phyloP scores from a whole-genome alignment of 2,329 filamentous ascomycete genomes.

The Phyllosticta paracitricarpa region DNA sequence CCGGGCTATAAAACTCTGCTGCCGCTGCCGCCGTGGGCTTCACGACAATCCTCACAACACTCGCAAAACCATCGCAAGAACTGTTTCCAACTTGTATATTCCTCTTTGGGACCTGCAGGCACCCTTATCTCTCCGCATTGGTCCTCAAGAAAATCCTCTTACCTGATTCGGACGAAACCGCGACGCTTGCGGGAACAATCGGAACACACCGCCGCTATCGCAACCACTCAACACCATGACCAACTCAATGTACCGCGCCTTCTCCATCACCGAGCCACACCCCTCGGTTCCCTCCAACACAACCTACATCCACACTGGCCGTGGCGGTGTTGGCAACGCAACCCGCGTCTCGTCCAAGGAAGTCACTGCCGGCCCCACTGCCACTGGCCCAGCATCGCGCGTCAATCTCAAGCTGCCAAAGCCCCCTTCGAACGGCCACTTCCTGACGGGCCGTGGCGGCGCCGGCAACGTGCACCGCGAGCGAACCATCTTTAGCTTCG shows the following conservation, averaged over 20 bases:
- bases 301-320: slow-evolving; percentile 41
- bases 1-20: slow-evolving; percentile 6
- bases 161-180: slow-evolving; percentile 4
- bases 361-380: slow-evolving; percentile 38
- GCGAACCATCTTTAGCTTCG: slow-evolving; percentile 56
- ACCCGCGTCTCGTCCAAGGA: slow-evolving; percentile 45
- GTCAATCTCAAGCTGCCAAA: slow-evolving; percentile 34
- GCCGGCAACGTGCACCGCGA: slow-evolving; percentile 55
- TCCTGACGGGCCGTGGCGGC: slow-evolving; percentile 57
- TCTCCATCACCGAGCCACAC: slow-evolving; percentile 52
- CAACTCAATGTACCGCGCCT: slow-evolving; percentile 23
- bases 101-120: background rate
- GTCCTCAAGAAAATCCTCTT: background rate
- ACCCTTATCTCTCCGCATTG: background rate
- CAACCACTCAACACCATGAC: slow-evolving; percentile 19
- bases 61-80: background rate
- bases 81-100: background rate
- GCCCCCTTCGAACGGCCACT: slow-evolving; percentile 40
- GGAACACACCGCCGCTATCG: background rate
- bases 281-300: slow-evolving; percentile 42
- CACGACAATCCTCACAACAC: background rate
- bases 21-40: background rate
- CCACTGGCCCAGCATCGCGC: slow-evolving; percentile 39
- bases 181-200: background rate
- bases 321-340: slow-evolving; percentile 51